phyloP scores from a whole-genome alignment of 805 yeast genomes.

The Candida lessepsii region DNA sequence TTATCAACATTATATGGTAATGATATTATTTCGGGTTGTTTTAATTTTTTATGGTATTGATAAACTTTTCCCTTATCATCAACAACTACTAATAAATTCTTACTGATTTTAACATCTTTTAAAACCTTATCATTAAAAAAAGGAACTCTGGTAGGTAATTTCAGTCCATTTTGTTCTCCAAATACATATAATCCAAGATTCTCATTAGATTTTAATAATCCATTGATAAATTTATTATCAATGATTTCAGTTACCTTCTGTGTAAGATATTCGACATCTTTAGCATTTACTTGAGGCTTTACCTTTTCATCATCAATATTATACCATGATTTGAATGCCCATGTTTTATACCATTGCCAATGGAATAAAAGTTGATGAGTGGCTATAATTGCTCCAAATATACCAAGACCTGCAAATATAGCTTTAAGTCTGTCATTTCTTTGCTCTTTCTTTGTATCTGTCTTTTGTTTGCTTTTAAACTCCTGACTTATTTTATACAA shows the following conservation, averaged over 20 bases:
- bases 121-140: constrained; percentile 63
- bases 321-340: constrained; percentile 31
- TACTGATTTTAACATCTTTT: constrained; percentile 54
- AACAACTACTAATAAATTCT: constrained; percentile 53
- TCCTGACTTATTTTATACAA: constrained; percentile 28
- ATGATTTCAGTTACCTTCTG: constrained; percentile 26
- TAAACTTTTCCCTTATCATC: constrained; percentile 68
- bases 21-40: constrained; percentile 22
- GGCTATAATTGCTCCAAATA: constrained; percentile 36
- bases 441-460: constrained; percentile 33
- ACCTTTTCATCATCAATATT: constrained; percentile 24
- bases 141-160: constrained; percentile 57
- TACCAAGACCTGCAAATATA: constrained; percentile 39
- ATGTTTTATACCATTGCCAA: constrained; percentile 38
- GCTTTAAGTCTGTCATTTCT: constrained; percentile 46
- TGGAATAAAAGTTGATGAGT: constrained; percentile 43
- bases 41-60: constrained; percentile 49
- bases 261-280: constrained; percentile 24
- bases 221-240: constrained; percentile 18
- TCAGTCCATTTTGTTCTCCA: constrained; percentile 35
- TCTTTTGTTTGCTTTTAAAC: constrained; percentile 24
- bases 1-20: constrained; percentile 29
- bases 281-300: constrained; percentile 28
- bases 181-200: constrained; percentile 36
- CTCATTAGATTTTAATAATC: constrained; percentile 23